Evolutionary conservation across 2,329 filamentous ascomycete genomes (phyloP), one percentile per base, ranked within the genome.

Genomic region (Aureobasidium uvarum): DNA sequence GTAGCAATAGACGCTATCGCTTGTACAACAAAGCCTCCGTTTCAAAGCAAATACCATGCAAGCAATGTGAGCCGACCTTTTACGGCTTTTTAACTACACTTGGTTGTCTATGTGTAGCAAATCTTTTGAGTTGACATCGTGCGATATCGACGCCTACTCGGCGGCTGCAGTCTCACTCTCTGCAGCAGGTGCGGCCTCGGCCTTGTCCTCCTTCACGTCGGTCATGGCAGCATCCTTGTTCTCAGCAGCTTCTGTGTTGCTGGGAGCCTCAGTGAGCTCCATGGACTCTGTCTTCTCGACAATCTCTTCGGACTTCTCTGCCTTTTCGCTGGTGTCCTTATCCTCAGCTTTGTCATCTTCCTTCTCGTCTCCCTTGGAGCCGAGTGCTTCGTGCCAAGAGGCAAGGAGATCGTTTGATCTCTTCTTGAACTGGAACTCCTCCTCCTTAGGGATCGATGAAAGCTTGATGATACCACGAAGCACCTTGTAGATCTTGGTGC

Each of bases 401-500:
- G 89, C 87, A n/a, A 98, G 81, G 55, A 99, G 83, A 6, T 84
- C 82, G 69, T 90, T 84, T 41, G 92, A 93, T 60, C 95, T 89
- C 69, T 87, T 82, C 81, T 95, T 96, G 85, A 99, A 97, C 64
- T 90, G 81, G 77, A 89, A 96, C 70, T 96, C 90, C 41, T 93
- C 90, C 69, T 99, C 95, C 67, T 88, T 89, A 5, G 93, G 93
- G 70, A 99, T 96, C 3, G 84, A 84, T 50, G 88, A 85, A 10
- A 99, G 83, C 81, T 96, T 97, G 72, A 97, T 81, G 70, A 99
- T 95, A 5, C 89, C 92, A 81, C 96, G 96, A 66, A 99, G 84
- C 13, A 99, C 94, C 81, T 99, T 99, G 86, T 98, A 94, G 78
- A 99, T 97, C 84, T 98, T 99, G 68, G 95, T 99, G 16, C 81